Evolutionary conservation across 257 asterid genomes (phyloP), one percentile per base, ranked within the genome.

Genomic region (Ligustrum vulgare): DNA sequence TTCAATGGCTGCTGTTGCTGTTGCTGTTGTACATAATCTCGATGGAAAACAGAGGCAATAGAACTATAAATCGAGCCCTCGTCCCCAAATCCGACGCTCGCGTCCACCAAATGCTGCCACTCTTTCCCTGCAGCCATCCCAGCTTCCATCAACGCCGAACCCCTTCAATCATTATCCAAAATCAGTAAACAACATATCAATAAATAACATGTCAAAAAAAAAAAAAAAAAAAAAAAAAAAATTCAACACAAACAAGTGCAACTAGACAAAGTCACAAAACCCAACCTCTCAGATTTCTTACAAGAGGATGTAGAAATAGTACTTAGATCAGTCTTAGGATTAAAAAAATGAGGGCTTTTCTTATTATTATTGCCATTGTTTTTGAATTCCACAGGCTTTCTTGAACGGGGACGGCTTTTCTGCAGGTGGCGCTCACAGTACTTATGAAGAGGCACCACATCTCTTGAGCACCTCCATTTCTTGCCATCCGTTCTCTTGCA

Each of bases 331-430:
- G 73, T 71, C 6, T 72, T 78, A 56, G 86, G 72, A 67, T 77
- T 77, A 73, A 70, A 83, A 25, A 73, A 35, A 71, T 67, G 23
- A 45, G 79, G 74, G 62, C 1, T 51, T 51, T 51, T 51, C 56
- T 15, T 56, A 16, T 60, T 8, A 23, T 56, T 8, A 58, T 4
- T 51, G 25, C 25, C 72, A 63, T 54, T 75, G 82, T 49, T 75
- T 58, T 83, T 81, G 64, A 73, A 78, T 90, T 92, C 98, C 98
- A 88, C 97, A 83, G 85, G 97, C 98, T 94, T 94, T 94, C 98
- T 94, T 94, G 98, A 94, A 94, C 98, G 97, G 73, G 96, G 94
- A 67, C 97, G 91, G 78, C 93, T 94, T 82, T 93, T 80, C 49
- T 89, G 93, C 79, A 94, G 82, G 79, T 94, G 98, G 32, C 97